Base-by-base conservation (phyloP, 345 rosid species). In the Toxicodendron radicans region DNA sequence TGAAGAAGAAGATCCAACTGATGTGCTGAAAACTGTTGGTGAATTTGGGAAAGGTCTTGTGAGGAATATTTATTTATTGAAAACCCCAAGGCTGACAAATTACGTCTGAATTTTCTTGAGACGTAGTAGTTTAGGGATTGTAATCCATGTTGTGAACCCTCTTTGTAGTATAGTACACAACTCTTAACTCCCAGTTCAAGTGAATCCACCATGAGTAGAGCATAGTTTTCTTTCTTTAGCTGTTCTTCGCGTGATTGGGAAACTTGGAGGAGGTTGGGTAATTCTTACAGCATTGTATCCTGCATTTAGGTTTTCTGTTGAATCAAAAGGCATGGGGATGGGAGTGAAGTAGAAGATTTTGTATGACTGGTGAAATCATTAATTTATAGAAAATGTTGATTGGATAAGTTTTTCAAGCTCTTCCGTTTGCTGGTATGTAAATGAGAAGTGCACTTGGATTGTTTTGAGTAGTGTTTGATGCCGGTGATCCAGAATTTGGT, bases 11-110 rank as follows among this genome's bases (percentile, higher is more conserved):
- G 82, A 87, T 74, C 90, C 90, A 12, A 76, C 75, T 64, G 83
- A 82, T 73, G 60, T 85, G 74, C 79, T 95, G 67, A 91, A 83
- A 76, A 76, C 80, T 13, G 81, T 86, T 2, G 92, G 96, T 43
- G 89, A 93, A 79, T 73, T 82, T 61, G 99, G 99, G 75, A 89
- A 89, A 87, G 98, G 99, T 58, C 81, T 95, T 32, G 94, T 91
- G 72, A 84, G 88, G 67, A 87, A 91, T 70, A 79, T 91, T 46
- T 79, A 90, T 75, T 71, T 87, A 75, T 83, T 95, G 56, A 90
- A 91, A 85, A 76, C 91, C 63, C 94, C 92, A 10, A 73, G 61
- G 75, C 10, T 63, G 41, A 51, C 27, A n/a, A 72, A 16, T 61
- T 72, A 51, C 51, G 21, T n/a, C 16, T 24, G 5, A 23, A 8